A percentile compares a stretch with the other conserved stretches of the same genome.
Evolutionary conservation across 2,329 filamentous ascomycete species (phyloP).

Genomic region (Ceratocystis ficicola): DNA sequence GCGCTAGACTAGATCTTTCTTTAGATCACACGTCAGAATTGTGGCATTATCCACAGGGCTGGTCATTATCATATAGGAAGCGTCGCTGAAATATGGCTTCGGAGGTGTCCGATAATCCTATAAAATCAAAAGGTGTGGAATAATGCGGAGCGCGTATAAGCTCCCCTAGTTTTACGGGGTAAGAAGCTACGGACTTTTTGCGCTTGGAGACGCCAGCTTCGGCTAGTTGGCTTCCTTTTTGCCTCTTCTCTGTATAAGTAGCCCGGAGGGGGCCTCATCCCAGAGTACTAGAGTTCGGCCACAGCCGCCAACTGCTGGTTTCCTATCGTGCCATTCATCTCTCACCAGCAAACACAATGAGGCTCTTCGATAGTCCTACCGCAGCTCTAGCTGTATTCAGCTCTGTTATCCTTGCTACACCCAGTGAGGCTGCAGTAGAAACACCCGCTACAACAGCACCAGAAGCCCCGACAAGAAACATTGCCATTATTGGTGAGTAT

Average conservation of each 20-base stretch:
- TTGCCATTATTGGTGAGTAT: conserved; percentile 28
- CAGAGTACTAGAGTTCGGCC: background rate
- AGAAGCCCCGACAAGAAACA: conserved; percentile 23
- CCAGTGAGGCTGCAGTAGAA: background rate
- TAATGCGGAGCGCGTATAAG: background rate
- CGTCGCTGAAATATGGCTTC: background rate
- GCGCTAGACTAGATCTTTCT: background rate
- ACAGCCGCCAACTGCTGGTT: too few relatives aligned
- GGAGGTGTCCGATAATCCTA: background rate
- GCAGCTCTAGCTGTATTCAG: background rate
- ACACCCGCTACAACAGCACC: background rate
- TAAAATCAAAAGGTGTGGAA: too few relatives aligned
- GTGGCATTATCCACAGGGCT: background rate
- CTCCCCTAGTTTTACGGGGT: background rate
- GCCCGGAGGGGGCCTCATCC: background rate
- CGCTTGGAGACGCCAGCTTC: background rate
- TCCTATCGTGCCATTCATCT: too few relatives aligned
- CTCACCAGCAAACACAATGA: background rate
- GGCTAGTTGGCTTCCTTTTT: background rate
- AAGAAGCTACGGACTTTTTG: too few relatives aligned
- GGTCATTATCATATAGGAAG: background rate
- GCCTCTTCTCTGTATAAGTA: too few relatives aligned
- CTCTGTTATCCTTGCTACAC: background rate
- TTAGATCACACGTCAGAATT: background rate
- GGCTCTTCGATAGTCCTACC: background rate